Evolutionary conservation across 306 rosid species (phyloP), one percentile per base, ranked within the genome.

Genomic region (Quillaja saponaria): DNA sequence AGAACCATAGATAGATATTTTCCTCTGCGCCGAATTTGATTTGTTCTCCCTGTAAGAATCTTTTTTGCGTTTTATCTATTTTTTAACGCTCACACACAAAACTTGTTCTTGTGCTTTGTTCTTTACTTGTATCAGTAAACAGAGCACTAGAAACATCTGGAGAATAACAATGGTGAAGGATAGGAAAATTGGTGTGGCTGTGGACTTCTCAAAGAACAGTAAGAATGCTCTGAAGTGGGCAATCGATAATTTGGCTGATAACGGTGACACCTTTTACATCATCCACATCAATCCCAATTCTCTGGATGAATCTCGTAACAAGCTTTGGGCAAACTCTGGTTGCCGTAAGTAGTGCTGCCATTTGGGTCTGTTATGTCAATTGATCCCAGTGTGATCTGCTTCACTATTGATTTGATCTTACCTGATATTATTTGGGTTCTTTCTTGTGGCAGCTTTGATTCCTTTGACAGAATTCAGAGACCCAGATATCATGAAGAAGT

Each of bases 181-280:
- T 71, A 77, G 90, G 71, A 84, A 58, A 51, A 45, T 92, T 15
- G 98, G 96, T 0, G 90, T 92, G 21, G 98, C 96, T 53, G 48
- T 88, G 64, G 98, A 88, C 58, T 91, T 86, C 74, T 88, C 96
- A 2, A 67, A 64, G 74, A 84, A 85, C 78, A 88, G 96, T 83
- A 92, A 84, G 63, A 79, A 79, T 78, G 96, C 95, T 70, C 83
- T 92, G 1, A 64, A 71, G 76, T 92, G 96, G 98, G 90, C 96
- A 1, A 57, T 92, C 8, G 84, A 76, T 10, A 92, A 86, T 54
- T 64, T 92, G 73, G 95, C 86, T 13, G 87, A 86, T 63, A 86
- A 88, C 53, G 96, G 90, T 31, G 94, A 92, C 74, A 88, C 85
- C 33, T 70, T 91, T 6, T 81, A 57, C 76, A 41, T 92, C 67